These are phyloP conservation scores for Daedaleopsis nitida DNA, from an alignment of 768 basidiomycete genomes.

Conservation along the genomic window DNA sequence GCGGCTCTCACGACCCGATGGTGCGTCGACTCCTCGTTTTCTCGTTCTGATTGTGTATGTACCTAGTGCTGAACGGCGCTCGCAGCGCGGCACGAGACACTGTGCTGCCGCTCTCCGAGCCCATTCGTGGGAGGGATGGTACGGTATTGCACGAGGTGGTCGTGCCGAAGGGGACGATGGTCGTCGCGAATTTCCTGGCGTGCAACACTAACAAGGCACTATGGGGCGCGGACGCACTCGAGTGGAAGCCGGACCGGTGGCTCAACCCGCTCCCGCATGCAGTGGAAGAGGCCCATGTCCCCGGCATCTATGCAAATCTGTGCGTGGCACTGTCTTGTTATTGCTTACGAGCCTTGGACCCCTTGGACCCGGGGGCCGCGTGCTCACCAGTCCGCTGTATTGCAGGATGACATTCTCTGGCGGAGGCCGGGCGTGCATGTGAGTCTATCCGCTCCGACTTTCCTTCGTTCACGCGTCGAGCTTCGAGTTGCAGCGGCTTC, in stretches of 20 bases:
- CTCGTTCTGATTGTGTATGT: too few relatives aligned
- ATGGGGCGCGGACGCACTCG: conserved; percentile 44
- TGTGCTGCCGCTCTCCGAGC: conserved; percentile 34
- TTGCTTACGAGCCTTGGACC: too few relatives aligned
- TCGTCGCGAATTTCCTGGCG: conserved; percentile 30
- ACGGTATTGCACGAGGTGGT: conserved; percentile 26
- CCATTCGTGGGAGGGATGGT: conserved; percentile 34
- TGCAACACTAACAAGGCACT: conserved; percentile 38
- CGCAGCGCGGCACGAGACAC: conserved; percentile 19
- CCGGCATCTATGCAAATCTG: conserved; percentile 36
- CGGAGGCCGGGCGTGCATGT: conserved; percentile 39
- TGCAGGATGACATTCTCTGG: conserved; percentile 42
- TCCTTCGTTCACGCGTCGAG: neutral
- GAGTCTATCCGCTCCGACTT: conserved; percentile 2
- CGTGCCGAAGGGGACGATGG: conserved; percentile 30
- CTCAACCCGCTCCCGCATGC: conserved; percentile 26
- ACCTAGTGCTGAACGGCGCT: too few relatives aligned
- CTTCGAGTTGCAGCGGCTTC: conserved; percentile 2
- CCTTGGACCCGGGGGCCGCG: too few relatives aligned
- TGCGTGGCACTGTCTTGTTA: conserved; percentile 10
- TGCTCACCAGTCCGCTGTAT: neutral
- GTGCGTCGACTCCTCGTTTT: conserved; percentile 3
- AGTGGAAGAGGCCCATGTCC: conserved; percentile 31
- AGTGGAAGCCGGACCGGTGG: conserved; percentile 49
- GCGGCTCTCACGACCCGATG: neutral